Conservation (phyloP, 306 rosid species). For the Cicer cuneatum region DNA sequence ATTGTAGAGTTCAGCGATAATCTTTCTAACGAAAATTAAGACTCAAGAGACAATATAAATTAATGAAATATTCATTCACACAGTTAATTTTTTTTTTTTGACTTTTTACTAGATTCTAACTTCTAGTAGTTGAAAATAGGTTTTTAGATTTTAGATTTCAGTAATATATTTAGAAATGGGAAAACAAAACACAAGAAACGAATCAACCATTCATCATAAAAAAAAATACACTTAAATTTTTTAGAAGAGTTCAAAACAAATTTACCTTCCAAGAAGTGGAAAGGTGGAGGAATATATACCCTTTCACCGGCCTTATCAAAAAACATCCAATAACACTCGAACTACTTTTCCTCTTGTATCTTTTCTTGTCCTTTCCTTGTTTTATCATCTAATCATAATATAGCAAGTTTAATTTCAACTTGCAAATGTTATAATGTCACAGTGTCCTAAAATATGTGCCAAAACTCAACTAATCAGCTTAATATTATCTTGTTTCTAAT, state of each 20-base stretch:
- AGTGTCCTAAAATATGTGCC: neutral
- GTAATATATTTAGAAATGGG: no score
- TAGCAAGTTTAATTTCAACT: slow-evolving; percentile 17
- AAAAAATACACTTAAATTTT: no score
- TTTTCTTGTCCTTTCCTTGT: slow-evolving; percentile 20
- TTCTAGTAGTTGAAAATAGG: no score
- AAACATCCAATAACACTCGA: slow-evolving; percentile 13
- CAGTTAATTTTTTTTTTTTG: no score
- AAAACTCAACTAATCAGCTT: slow-evolving; percentile 1
- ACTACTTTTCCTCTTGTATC: slow-evolving; percentile 5
- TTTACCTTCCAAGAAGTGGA: neutral
- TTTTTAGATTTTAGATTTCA: no score
- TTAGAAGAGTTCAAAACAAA: neutral
- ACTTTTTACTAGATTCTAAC: no score
- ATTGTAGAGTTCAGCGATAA: no score
- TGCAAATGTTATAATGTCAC: slow-evolving; percentile 4
- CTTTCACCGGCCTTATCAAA: slow-evolving; percentile 39
- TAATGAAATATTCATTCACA: no score
- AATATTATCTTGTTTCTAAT: slow-evolving; percentile 8
- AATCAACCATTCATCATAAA: no score
- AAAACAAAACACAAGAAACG: no score
- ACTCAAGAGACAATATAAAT: neutral
- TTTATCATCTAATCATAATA: neutral
- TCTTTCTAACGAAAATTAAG: neutral
- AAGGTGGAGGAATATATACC: neutral